phyloP scores from a whole-genome alignment of 169 alveolate genomes.

The Cryptosporidium sp. region DNA sequence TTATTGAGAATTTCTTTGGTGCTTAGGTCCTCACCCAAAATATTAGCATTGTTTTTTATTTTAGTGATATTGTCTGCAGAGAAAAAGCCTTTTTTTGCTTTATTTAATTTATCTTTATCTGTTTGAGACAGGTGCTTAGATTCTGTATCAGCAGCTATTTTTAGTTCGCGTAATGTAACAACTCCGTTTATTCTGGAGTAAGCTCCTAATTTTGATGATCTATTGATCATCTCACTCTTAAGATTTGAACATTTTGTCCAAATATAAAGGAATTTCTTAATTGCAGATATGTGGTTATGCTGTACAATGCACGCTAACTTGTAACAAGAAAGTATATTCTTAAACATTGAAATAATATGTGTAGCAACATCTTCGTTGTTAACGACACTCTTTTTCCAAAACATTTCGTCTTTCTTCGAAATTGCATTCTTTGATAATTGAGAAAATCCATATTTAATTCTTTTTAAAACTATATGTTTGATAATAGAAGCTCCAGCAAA shows the following conservation, averaged over 20 bases:
- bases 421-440: slow-evolving; percentile 6
- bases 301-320: slow-evolving; percentile 39
- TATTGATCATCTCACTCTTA: not conserved
- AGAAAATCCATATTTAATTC: slow-evolving; percentile 27
- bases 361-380: slow-evolving; percentile 41
- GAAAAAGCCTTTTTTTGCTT: slow-evolving; percentile 56
- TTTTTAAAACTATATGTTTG: slow-evolving; percentile 18
- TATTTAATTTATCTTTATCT: slow-evolving; percentile 21
- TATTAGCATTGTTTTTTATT: not conserved
- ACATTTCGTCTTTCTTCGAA: slow-evolving; percentile 21
- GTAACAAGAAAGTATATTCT: slow-evolving; percentile 37
- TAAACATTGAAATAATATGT: slow-evolving; percentile 38
- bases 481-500: slow-evolving; percentile 62
- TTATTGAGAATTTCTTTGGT: slow-evolving; percentile 18
- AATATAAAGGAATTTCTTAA: slow-evolving; percentile 68
- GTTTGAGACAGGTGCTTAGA: slow-evolving; percentile 4
- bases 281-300: slow-evolving; percentile 62
- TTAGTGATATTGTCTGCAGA: slow-evolving; percentile 1
- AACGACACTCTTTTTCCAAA: slow-evolving; percentile 25
- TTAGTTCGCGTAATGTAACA: slow-evolving; percentile 43
- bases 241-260: slow-evolving; percentile 56
- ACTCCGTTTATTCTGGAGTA: slow-evolving; percentile 21
- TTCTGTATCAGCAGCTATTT: slow-evolving; percentile 32
- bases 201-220: slow-evolving; percentile 3
- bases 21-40: not conserved